These are phyloP conservation scores for Aspergillus sp. DNA, from an alignment of 2,329 filamentous ascomycete species.

Conservation along the genomic window DNA sequence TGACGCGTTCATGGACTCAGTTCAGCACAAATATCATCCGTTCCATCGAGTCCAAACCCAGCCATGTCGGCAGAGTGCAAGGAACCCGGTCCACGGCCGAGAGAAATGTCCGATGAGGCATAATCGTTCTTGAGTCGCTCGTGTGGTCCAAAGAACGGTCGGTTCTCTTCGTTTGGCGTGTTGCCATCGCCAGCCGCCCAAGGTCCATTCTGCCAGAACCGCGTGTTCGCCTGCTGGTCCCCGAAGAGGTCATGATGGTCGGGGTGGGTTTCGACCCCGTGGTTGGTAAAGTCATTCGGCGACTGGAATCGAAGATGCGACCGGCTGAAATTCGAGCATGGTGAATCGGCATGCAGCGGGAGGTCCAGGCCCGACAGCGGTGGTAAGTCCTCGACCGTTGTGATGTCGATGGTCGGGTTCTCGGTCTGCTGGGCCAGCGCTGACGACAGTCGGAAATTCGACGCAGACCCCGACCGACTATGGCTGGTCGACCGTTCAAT, in stretches of 20 bases:
- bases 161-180: slow-evolving; percentile 35
- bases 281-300: slow-evolving; percentile 33
- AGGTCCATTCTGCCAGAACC: slow-evolving; percentile 38
- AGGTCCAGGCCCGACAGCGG: slow-evolving; percentile 30
- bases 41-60: slow-evolving; percentile 34
- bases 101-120: slow-evolving; percentile 37
- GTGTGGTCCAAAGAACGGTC: slow-evolving; percentile 38
- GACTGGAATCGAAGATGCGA: slow-evolving; percentile 36
- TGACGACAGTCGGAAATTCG: slow-evolving; percentile 31
- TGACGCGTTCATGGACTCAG: slow-evolving; percentile 29
- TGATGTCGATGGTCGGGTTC: slow-evolving; percentile 37
- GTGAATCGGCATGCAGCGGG: slow-evolving; percentile 35
- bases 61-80: slow-evolving; percentile 40
- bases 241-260: slow-evolving; percentile 39
- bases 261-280: slow-evolving; percentile 30
- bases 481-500: slow-evolving; percentile 30
- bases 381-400: slow-evolving; percentile 31
- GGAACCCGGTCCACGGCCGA: slow-evolving; percentile 36
- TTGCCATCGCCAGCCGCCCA: slow-evolving; percentile 37
- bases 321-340: slow-evolving; percentile 36
- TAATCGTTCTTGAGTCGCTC: slow-evolving; percentile 38
- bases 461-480: slow-evolving; percentile 30
- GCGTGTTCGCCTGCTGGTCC: slow-evolving; percentile 37
- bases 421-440: slow-evolving; percentile 33
- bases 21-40: slow-evolving; percentile 28